These are phyloP conservation scores for Gyrodon lividus DNA, from an alignment of 768 basidiomycete species.

Conservation along the genomic window DNA sequence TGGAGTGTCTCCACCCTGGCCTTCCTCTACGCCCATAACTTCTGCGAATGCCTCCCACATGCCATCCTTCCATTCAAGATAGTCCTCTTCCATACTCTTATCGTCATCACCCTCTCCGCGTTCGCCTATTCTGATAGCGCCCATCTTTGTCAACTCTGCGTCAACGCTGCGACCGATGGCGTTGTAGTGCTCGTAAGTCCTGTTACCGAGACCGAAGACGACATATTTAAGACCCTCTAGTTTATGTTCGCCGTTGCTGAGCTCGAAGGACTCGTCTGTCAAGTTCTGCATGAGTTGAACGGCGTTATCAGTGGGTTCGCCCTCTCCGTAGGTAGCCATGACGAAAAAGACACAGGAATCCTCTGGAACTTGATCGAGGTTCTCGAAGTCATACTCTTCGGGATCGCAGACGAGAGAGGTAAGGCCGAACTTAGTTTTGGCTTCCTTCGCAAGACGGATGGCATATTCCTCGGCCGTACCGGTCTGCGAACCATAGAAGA, in stretches of 20 bases:
- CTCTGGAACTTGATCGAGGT: constrained; percentile 86
- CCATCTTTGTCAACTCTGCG: constrained; percentile 68
- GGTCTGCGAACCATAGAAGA: constrained; percentile 98
- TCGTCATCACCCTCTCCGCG: constrained; percentile 98
- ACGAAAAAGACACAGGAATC: constrained; percentile 91
- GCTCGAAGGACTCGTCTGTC: constrained; percentile 83
- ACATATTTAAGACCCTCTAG: constrained; percentile 91
- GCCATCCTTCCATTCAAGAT: constrained; percentile 96
- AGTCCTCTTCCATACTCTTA: constrained; percentile 99
- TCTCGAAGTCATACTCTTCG: constrained; percentile 98
- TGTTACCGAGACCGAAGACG: constrained; percentile 90
- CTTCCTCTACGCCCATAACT: constrained; percentile 88
- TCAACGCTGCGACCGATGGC: constrained; percentile 83
- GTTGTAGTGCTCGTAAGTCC: constrained; percentile 96
- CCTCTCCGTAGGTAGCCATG: constrained; percentile 98
- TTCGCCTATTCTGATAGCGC: constrained; percentile 81
- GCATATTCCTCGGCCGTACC: constrained; percentile 99
- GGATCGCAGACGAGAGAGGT: constrained; percentile 97
- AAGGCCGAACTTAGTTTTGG: constrained; percentile 93
- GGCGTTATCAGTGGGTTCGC: constrained; percentile 98
- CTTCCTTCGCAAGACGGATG: constrained; percentile 96
- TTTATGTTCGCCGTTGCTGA: constrained; percentile 72
- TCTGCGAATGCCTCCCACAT: constrained; percentile 94
- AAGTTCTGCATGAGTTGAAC: constrained; percentile 92
- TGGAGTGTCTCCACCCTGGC: constrained; percentile 90